Evolutionary conservation across 305 asterid genomes (phyloP), one percentile per base, ranked within the genome.

Genomic region (Plantago coronopus): DNA sequence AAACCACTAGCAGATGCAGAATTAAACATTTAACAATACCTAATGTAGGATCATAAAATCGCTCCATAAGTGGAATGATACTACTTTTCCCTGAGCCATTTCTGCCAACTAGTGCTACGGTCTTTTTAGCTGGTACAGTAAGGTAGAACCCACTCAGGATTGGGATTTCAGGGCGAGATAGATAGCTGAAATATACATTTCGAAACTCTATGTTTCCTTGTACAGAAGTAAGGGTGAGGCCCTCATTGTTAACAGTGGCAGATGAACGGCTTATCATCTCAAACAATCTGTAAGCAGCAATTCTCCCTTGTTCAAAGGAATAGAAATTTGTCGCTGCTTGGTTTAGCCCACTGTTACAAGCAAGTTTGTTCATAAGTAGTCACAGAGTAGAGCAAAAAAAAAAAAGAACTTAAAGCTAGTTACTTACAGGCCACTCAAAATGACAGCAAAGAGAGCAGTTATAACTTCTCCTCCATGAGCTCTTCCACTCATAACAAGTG

Each of bases 31-130:
- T 17, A 37, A 55, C 48, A 67, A 62, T 86, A 94, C 99, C 97
- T 80, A 94, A 74, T 48, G 97, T 89, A 76, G 99, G 99, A 76
- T 94, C 97, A 69, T 94, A 94, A 84, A 94, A 94, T 59, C 99
- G 87, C 75, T 94, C 97, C 99, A 94, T 94, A 51, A 94, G 97
- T 38, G 99, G 99, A 65, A 94, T 94, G 69, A 94, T 94, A 72
- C 99, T 94, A 78, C 99, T 94, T 84, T 94, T 94, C 15, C 99
- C 99, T 45, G 99, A 94, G 57, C 99, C 99, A 60, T 94, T 94
- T 85, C 97, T 83, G 74, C 97, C 99, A 70, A 94, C 97, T 71
- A 94, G 99, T 66, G 99, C 99, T 20, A 94, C 97, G 60, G 99
- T 75, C 79, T 94, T 94, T 78, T 89, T 94, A 57, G 99, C 94